These are phyloP conservation scores for Corynascus novoguineensis DNA, from an alignment of 495 filamentous ascomycete species.

Conservation along the genomic window DNA sequence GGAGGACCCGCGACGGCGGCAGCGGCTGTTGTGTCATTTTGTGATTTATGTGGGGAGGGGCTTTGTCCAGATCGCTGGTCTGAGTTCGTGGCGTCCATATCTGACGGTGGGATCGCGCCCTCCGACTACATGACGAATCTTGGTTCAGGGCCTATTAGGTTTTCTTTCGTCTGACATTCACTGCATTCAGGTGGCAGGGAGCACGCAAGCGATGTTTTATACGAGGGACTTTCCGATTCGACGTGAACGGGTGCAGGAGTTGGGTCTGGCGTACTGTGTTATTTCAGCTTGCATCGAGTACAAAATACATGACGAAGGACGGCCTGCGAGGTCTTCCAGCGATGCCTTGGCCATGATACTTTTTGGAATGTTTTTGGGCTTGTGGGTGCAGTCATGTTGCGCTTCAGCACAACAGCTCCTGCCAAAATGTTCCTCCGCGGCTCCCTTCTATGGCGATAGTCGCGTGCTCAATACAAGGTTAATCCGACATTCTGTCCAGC, in stretches of 20 bases:
- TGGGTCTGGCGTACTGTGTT: constrained; percentile 5
- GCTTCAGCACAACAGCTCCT: too few relatives aligned
- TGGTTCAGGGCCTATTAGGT: background rate
- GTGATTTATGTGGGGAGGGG: too few relatives aligned
- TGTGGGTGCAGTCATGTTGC: background rate
- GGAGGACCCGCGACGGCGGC: constrained; percentile 56
- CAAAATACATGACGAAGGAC: constrained; percentile 1
- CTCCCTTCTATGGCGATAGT: too few relatives aligned
- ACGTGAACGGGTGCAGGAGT: constrained; percentile 2
- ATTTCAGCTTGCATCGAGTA: background rate
- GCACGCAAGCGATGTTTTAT: background rate
- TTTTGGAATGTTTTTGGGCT: background rate
- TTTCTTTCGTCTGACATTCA: background rate
- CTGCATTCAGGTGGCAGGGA: constrained; percentile 1
- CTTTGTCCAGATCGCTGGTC: too few relatives aligned
- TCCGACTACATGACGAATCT: too few relatives aligned
- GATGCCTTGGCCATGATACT: background rate
- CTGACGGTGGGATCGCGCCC: background rate
- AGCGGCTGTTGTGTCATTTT: constrained; percentile 78
- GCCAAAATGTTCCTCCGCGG: too few relatives aligned
- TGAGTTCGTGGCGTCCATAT: background rate
- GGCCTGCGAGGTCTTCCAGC: background rate
- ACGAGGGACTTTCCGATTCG: background rate
- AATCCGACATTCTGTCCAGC: too few relatives aligned
- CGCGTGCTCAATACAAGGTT: too few relatives aligned